Conservation (phyloP, 73 alveolate genomes). For the Paramecium biaurelia region DNA sequence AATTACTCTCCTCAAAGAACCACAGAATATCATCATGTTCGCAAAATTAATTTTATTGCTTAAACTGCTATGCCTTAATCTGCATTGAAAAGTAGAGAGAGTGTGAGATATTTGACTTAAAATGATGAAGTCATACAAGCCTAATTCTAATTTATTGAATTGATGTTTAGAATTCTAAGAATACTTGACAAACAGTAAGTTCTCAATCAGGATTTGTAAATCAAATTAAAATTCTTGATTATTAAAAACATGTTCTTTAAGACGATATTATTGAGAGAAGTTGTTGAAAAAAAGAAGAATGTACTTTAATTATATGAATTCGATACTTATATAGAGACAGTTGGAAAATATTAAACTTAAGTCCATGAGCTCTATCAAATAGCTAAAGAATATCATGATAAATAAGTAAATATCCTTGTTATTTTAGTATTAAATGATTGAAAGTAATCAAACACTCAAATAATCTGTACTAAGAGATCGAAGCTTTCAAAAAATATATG, state of each 20-base stretch:
- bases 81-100: constrained; percentile 10
- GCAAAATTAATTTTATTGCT: neutral
- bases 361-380: neutral
- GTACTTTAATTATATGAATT: neutral
- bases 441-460: neutral
- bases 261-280: neutral
- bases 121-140: constrained; percentile 26
- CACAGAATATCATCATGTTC: neutral
- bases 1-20: neutral
- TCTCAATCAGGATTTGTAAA: neutral
- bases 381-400: constrained; percentile 16
- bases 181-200: neutral
- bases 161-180: neutral
- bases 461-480: neutral
- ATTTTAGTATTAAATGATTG: neutral
- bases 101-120: neutral
- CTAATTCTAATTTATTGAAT: neutral
- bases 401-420: neutral
- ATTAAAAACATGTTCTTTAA: constrained; percentile 29
- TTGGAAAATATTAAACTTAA: neutral
- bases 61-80: constrained; percentile 6
- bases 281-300: neutral
- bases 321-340: neutral
- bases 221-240: neutral
- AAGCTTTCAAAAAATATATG: neutral